Evolutionary conservation across 2,329 filamentous ascomycete species (phyloP), one percentile per base, ranked within the genome.

Genomic region (Curvularia eragrostidis): DNA sequence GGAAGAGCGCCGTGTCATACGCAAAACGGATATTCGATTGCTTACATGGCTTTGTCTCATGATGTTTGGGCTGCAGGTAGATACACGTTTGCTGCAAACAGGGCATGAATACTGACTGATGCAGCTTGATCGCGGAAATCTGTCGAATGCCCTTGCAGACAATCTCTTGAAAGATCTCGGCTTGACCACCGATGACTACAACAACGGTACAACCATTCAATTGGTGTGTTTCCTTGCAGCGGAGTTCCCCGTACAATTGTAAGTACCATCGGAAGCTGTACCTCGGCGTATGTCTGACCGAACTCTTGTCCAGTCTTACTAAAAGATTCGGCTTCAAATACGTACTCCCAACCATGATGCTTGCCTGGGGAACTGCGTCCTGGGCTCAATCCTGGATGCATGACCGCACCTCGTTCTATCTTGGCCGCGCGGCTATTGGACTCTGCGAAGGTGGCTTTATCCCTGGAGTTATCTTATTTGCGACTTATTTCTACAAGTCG

Each of bases 141-240:
- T 81, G 34, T 63, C 67, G 3, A 73, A 75, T 38, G 72, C 72
- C 5, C 62, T 74, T 12, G 68, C 71, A 1, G 72, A 75, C 47
- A 68, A 70, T 21, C 52, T 75, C 5, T 57, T 75, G 38, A 61
- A 67, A 0, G 72, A 75, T 32, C 67, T 75, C 10, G 59, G 62
- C 1, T 59, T 75, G 21, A 73, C 66, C 1, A 69, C 63, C 15
- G 71, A 74, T 54, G 72, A 74, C 48, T 75, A 74, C 58, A 75
- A 75, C 59, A 70, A 73, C 36, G 71, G 72, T 36, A 72, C 75
- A 18, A 78, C 77, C 0, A 78, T 90, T 9, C 94, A 95, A 80
- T 93, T 91, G 77, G 84, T 85, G 23, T 93, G 91, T 74, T 96
- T 96, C 79, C 92, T 96, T n/a, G 62, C 66, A 2, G 78, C 79